These are phyloP conservation scores for Trametes sp. DNA, from an alignment of 1,284 basidiomycete genomes.

Conservation along the genomic window DNA sequence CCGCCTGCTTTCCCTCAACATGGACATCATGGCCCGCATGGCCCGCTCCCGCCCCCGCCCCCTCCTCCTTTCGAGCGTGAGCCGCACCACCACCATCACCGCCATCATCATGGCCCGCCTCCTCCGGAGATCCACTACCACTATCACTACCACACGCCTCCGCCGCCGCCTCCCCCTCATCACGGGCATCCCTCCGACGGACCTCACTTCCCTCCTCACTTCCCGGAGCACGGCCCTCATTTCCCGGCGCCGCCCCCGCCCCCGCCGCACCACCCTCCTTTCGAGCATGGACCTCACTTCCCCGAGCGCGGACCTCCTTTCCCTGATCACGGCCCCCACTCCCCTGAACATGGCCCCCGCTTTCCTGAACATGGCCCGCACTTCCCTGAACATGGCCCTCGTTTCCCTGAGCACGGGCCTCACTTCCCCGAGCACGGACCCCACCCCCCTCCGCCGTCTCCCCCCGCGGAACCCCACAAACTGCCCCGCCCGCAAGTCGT, in stretches of 20 bases:
- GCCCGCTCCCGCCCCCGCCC: conserved; percentile 6
- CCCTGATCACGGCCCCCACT: no score
- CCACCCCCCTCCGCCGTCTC: background rate
- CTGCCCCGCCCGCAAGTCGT: conserved; percentile 42
- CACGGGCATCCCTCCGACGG: background rate
- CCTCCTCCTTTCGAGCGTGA: conserved; percentile 5
- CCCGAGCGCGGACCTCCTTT: no score
- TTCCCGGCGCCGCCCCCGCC: background rate
- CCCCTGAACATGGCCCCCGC: no score
- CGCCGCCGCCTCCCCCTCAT: background rate
- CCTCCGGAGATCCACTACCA: conserved; percentile 1
- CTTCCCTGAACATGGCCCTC: background rate
- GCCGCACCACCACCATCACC: background rate
- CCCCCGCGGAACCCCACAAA: background rate
- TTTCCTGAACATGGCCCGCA: no score
- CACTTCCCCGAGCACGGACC: conserved; percentile 2
- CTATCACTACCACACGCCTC: background rate
- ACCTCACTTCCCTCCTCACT: conserved; percentile 1
- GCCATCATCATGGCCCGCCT: background rate
- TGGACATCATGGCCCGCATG: background rate
- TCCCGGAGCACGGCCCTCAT: background rate
- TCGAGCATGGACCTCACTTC: background rate
- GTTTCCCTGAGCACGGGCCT: conserved; percentile 1
- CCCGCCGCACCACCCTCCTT: background rate
- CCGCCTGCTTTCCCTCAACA: conserved; percentile 2